Percentiles rank a stretch among this genome's conserved stretches.
phyloP scores from a whole-genome alignment of 352 stramenopile genomes.

The Aphanomyces euteiches region DNA sequence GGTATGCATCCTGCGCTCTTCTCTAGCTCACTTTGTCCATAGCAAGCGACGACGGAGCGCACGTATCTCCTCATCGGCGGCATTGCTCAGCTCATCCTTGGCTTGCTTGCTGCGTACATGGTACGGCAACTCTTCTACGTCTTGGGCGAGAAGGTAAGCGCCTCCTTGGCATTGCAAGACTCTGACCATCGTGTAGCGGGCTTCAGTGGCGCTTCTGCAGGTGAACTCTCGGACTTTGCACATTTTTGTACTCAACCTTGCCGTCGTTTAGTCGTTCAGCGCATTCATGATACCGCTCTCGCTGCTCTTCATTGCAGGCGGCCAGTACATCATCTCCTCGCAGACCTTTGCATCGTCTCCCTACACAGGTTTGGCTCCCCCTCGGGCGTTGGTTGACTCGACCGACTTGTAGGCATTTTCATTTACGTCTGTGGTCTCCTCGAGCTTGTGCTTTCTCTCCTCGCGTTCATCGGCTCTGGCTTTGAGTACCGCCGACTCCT shows the following conservation, averaged over 20 bases:
- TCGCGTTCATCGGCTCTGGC: conserved; percentile 61
- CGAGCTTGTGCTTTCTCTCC: conserved; percentile 51
- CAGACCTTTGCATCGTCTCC: conserved; percentile 57
- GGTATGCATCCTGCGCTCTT: neutral
- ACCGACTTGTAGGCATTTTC: conserved; percentile 40
- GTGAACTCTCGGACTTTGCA: conserved; percentile 27
- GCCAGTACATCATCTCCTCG: conserved; percentile 70
- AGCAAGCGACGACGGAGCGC: conserved; percentile 47
- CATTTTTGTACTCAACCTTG: neutral
- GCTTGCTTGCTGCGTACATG: conserved; percentile 41
- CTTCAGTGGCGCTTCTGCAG: conserved; percentile 58
- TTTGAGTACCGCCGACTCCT: conserved; percentile 79
- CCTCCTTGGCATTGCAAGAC: neutral
- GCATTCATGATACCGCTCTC: conserved; percentile 60
- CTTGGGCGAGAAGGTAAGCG: conserved; percentile 42
- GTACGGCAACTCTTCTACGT: conserved; percentile 45
- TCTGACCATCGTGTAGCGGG: conserved; percentile 31
- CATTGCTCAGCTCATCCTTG: conserved; percentile 40
- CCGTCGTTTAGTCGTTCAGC: conserved; percentile 49
- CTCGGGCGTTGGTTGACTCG: neutral
- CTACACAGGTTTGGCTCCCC: conserved; percentile 40
- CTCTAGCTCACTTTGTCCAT: neutral
- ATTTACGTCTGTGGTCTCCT: conserved; percentile 55
- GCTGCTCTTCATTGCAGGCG: conserved; percentile 60
- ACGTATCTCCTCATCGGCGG: conserved; percentile 41